Conservation (phyloP, 208 protist genomes). For the Crithidia thermophila region DNA sequence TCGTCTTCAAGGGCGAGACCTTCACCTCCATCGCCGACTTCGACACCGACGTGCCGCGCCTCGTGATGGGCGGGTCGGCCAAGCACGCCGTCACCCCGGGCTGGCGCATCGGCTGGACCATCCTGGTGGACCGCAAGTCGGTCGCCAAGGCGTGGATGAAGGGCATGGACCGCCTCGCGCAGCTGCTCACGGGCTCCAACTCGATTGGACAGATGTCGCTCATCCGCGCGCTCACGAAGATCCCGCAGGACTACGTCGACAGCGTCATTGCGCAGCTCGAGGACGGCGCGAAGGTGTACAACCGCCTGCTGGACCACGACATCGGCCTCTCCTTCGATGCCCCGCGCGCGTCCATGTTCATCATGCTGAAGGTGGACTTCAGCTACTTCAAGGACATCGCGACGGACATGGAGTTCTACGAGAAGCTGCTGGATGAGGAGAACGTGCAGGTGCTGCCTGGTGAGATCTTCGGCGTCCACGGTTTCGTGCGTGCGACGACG, state of each 20-base stretch:
- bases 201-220: constrained; percentile 85
- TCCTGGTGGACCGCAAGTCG: constrained; percentile 67
- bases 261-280: constrained; percentile 49
- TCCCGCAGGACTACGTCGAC: constrained; percentile 40
- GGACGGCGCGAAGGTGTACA: constrained; percentile 35
- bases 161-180: constrained; percentile 54
- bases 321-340: constrained; percentile 49
- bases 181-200: constrained; percentile 84
- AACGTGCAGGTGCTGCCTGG: constrained; percentile 92
- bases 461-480: constrained; percentile 75
- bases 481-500: constrained; percentile 84
- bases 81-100: constrained; percentile 93
- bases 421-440: constrained; percentile 83
- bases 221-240: constrained; percentile 69
- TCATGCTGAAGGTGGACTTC: constrained; percentile 84
- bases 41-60: constrained; percentile 75
- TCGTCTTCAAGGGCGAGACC: constrained; percentile 78
- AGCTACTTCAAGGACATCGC: constrained; percentile 64
- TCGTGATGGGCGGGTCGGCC: constrained; percentile 89
- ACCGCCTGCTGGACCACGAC: constrained; percentile 38
- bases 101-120: constrained; percentile 92
- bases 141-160: constrained; percentile 29
- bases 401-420: constrained; percentile 83
- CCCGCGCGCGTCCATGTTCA: constrained; percentile 91
- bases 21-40: constrained; percentile 87